A percentile compares a stretch with the other conserved stretches of the same genome.
Conservation (phyloP, 2,329 filamentous ascomycete species). For the Pestalotiopsis sp. region DNA sequence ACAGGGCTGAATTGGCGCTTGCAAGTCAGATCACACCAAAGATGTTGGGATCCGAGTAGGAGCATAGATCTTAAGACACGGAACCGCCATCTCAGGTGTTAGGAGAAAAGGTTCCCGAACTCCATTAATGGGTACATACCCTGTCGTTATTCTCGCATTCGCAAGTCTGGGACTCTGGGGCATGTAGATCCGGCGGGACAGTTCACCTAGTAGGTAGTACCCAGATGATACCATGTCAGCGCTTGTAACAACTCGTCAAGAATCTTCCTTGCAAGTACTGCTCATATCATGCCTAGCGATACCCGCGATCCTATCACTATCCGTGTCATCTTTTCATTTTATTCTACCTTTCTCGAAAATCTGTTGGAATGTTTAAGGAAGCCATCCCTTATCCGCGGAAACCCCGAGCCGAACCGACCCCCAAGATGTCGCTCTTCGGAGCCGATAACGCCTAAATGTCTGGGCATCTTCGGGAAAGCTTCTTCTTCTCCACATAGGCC, state of each 20-base stretch:
- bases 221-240: background rate
- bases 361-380: background rate
- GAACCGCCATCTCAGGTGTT: background rate
- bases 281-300: background rate
- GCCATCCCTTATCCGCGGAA: slow-evolving; percentile 1
- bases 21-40: background rate
- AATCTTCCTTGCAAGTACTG: too few relatives aligned
- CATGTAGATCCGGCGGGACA: background rate
- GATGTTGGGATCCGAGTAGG: background rate
- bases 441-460: background rate
- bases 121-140: background rate
- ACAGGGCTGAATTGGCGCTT: too few relatives aligned
- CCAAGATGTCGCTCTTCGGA: background rate
- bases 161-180: background rate
- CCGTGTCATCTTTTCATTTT: background rate
- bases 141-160: background rate
- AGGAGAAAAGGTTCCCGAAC: background rate
- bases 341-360: background rate
- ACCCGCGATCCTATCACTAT: background rate
- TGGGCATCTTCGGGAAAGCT: background rate
- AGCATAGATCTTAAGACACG: background rate
- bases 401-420: slow-evolving; percentile 8
- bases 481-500: background rate
- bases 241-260: background rate
- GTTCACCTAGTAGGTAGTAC: background rate